Evolutionary conservation across 2,329 filamentous ascomycete genomes (phyloP).

Genomic region (Clarireedia homoeocarpa): DNA sequence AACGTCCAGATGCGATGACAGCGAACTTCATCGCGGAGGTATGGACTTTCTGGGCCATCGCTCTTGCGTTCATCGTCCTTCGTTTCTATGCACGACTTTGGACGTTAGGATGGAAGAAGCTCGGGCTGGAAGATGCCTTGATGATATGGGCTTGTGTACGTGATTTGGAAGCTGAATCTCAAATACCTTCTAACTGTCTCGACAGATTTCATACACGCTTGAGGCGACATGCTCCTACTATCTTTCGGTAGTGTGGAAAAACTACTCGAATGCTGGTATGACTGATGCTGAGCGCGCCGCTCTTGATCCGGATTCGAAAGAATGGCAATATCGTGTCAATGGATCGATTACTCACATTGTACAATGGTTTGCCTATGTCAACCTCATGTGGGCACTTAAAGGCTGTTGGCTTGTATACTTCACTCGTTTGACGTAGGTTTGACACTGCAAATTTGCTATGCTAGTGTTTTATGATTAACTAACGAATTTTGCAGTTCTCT

Average conservation of each 20-base stretch:
- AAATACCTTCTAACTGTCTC: background rate
- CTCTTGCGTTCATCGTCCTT: background rate
- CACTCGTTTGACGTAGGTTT: background rate
- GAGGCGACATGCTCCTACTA: background rate
- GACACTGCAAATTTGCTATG: background rate
- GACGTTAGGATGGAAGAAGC: slow-evolving; percentile 1
- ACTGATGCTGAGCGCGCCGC: background rate
- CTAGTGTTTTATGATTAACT: background rate
- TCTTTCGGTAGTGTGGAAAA: background rate
- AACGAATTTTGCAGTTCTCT: background rate
- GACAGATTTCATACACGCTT: slow-evolving; percentile 2
- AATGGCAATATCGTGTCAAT: slow-evolving; percentile 3
- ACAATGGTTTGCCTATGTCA: slow-evolving; percentile 4
- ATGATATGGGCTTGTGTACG: slow-evolving; percentile 2
- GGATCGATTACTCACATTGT: background rate
- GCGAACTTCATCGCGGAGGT: slow-evolving; percentile 1
- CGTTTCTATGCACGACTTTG: background rate
- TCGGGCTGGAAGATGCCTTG: background rate
- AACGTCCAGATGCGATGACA: slow-evolving; percentile 1
- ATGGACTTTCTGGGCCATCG: slow-evolving; percentile 5
- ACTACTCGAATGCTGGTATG: slow-evolving; percentile 3
- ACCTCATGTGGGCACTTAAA: slow-evolving; percentile 1
- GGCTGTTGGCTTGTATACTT: slow-evolving; percentile 1
- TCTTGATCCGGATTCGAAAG: background rate
- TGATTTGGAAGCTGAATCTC: background rate